Percentiles rank a stretch among this genome's conserved stretches.
These are phyloP conservation scores for Meyerozyma sp. DNA, from an alignment of 1,139 yeast genomes.

Conservation along the genomic window DNA sequence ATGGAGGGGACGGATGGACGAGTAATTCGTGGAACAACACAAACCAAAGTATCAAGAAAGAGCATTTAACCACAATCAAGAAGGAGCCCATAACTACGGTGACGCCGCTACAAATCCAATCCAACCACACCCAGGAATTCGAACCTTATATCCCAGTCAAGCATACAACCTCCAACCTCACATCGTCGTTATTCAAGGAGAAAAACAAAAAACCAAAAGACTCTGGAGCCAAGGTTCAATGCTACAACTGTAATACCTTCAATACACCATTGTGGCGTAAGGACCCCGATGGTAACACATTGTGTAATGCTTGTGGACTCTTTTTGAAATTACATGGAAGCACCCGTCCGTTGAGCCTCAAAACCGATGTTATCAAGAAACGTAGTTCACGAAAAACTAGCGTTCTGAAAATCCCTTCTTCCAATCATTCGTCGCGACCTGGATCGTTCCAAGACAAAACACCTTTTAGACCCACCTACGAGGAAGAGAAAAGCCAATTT, in stretches of 20 bases:
- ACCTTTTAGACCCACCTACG: not conserved
- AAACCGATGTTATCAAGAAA: slow-evolving; percentile 55
- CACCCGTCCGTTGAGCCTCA: slow-evolving; percentile 50
- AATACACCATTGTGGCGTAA: slow-evolving; percentile 59
- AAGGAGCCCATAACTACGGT: slow-evolving; percentile 1
- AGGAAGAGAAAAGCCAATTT: not conserved
- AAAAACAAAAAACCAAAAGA: slow-evolving; percentile 9
- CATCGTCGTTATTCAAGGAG: slow-evolving; percentile 20
- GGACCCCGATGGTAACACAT: slow-evolving; percentile 50
- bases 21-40: slow-evolving; percentile 1
- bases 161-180: slow-evolving; percentile 26
- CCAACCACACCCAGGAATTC: slow-evolving; percentile 1
- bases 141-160: not conserved
- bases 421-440: slow-evolving; percentile 6
- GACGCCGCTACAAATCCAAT: slow-evolving; percentile 1
- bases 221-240: slow-evolving; percentile 19
- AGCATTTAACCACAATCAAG: not conserved
- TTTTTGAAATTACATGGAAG: slow-evolving; percentile 55
- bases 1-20: slow-evolving; percentile 1
- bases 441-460: slow-evolving; percentile 1
- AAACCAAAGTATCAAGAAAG: not conserved
- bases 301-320: slow-evolving; percentile 59
- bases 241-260: slow-evolving; percentile 50
- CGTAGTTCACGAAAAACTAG: slow-evolving; percentile 37
- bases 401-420: slow-evolving; percentile 4